A percentile compares a stretch with the other conserved stretches of the same genome.
These are phyloP conservation scores for Fusarium sp. DNA, from an alignment of 2,329 filamentous ascomycete genomes.

Conservation along the genomic window DNA sequence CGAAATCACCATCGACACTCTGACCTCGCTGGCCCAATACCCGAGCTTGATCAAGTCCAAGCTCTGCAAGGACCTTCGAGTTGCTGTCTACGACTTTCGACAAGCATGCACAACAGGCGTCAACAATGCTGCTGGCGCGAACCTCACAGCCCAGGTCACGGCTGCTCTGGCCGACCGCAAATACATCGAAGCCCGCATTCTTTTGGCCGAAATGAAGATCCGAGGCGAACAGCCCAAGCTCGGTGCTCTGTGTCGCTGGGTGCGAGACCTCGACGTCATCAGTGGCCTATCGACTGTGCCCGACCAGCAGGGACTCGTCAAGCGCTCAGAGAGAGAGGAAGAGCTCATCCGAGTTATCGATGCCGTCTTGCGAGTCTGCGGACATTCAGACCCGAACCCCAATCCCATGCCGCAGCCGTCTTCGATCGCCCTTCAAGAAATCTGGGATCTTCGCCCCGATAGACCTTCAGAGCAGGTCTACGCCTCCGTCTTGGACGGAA, in stretches of 20 bases:
- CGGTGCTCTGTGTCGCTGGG: slow-evolving; percentile 77
- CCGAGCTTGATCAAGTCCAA: slow-evolving; percentile 75
- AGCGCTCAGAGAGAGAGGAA: slow-evolving; percentile 59
- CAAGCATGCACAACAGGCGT: slow-evolving; percentile 75
- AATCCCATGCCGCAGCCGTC: slow-evolving; percentile 49
- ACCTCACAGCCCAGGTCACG: slow-evolving; percentile 73
- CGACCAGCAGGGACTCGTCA: slow-evolving; percentile 51
- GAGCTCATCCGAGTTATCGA: slow-evolving; percentile 72
- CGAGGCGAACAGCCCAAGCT: slow-evolving; percentile 73
- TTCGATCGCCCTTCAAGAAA: slow-evolving; percentile 65
- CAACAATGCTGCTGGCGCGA: slow-evolving; percentile 69
- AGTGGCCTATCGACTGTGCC: slow-evolving; percentile 70
- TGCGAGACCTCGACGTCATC: slow-evolving; percentile 75
- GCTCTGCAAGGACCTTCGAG: slow-evolving; percentile 72
- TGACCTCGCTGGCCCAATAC: slow-evolving; percentile 67
- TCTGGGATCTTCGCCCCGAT: slow-evolving; percentile 67
- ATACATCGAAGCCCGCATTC: slow-evolving; percentile 71
- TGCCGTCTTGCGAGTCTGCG: slow-evolving; percentile 70
- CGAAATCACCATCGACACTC: slow-evolving; percentile 73
- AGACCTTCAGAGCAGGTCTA: slow-evolving; percentile 60
- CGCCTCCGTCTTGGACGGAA: slow-evolving; percentile 67
- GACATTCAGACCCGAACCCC: slow-evolving; percentile 65
- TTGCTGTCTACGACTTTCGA: slow-evolving; percentile 75
- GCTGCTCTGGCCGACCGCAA: slow-evolving; percentile 73
- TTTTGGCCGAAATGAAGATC: slow-evolving; percentile 77